Conservation (phyloP, 176 grass and related monocot genomes). For the Secale cereale region DNA sequence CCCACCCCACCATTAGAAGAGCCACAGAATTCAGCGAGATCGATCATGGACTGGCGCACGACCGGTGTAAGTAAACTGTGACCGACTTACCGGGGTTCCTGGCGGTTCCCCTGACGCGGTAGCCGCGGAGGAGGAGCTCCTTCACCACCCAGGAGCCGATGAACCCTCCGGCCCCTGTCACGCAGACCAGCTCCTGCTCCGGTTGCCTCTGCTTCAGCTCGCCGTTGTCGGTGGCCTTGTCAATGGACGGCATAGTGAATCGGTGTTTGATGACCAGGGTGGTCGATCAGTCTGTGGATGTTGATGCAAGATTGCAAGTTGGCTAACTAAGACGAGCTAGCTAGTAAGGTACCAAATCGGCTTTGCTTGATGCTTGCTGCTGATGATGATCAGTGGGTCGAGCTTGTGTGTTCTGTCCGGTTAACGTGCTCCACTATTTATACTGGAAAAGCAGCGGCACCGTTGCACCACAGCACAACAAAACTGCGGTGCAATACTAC, state of each 20-base stretch:
- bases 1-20: background rate
- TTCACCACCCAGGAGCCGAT: conserved; percentile 52
- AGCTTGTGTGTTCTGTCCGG: background rate
- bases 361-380: background rate
- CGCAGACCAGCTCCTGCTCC: conserved; percentile 31
- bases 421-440: background rate
- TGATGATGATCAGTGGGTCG: background rate
- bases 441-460: no score
- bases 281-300: background rate
- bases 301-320: background rate
- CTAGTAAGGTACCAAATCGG: background rate
- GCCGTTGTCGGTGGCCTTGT: background rate
- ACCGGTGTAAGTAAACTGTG: background rate
- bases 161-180: conserved; percentile 52
- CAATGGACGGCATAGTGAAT: background rate
- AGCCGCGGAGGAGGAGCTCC: conserved; percentile 46
- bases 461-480: background rate
- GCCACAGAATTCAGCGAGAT: no score
- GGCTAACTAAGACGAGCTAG: background rate
- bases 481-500: background rate
- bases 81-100: conserved; percentile 34
- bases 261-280: background rate
- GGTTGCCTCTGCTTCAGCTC: background rate
- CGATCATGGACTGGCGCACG: no score
- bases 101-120: conserved; percentile 41